A percentile compares a stretch with the other conserved stretches of the same genome.
Evolutionary conservation across 345 rosid genomes (phyloP).

Genomic region (Eucalyptus cloeziana): DNA sequence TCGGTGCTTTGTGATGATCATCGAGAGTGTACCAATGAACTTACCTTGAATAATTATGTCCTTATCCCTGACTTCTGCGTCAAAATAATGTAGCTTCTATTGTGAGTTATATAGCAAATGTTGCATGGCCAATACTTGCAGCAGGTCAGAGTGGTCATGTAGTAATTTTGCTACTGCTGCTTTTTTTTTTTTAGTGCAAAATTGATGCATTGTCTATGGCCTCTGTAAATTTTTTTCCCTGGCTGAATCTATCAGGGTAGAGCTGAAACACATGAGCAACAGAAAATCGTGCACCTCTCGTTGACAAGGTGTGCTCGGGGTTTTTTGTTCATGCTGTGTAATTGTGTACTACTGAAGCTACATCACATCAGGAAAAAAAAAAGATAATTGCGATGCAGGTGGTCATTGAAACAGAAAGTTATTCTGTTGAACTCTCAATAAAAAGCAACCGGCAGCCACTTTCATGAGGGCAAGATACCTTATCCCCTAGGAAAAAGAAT

Average conservation of each 20-base stretch:
- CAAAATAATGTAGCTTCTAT: neutral
- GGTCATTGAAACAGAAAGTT: too few species aligned
- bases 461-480: too few species aligned
- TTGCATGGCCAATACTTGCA: neutral
- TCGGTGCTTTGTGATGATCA: neutral
- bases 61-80: neutral
- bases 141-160: neutral
- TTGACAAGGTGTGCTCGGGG: too few species aligned
- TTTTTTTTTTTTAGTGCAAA: neutral
- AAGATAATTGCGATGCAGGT: too few species aligned
- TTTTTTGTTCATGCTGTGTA: too few species aligned
- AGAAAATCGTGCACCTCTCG: too few species aligned
- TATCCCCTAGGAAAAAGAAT: too few species aligned
- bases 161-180: neutral
- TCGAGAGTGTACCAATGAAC: neutral
- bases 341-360: too few species aligned
- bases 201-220: neutral
- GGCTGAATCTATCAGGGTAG: neutral
- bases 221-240: rapidly evolving
- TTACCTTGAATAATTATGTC: neutral
- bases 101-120: neutral
- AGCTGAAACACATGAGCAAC: too few species aligned
- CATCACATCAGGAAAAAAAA: too few species aligned
- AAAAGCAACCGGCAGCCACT: too few species aligned
- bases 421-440: too few species aligned